These are phyloP conservation scores for Russula vinacea DNA, from an alignment of 768 basidiomycete genomes.

Conservation along the genomic window DNA sequence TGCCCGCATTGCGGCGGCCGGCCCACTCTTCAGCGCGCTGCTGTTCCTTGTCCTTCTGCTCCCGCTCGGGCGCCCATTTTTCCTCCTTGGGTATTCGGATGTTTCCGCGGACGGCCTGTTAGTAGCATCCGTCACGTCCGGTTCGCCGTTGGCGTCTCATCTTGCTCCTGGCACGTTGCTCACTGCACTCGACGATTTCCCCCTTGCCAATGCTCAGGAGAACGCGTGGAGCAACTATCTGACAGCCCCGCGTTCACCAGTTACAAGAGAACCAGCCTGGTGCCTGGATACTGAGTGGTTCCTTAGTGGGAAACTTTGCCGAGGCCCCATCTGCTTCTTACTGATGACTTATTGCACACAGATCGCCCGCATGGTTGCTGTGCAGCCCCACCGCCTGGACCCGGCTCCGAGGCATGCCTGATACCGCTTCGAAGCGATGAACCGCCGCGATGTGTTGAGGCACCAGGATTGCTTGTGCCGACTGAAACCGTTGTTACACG, in stretches of 20 bases:
- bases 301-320: conserved; percentile 34
- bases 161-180: conserved; percentile 58
- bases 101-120: conserved; percentile 50
- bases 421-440: conserved; percentile 43
- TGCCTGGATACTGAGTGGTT: conserved; percentile 26
- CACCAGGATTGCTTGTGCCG: conserved; percentile 47
- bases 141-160: conserved; percentile 58
- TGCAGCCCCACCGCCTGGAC: conserved; percentile 24
- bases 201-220: conserved; percentile 38
- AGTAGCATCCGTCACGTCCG: conserved; percentile 53
- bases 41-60: conserved; percentile 50
- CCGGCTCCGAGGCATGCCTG: conserved; percentile 32
- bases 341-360: conserved; percentile 32
- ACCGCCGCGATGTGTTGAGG: conserved; percentile 53
- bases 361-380: conserved; percentile 32
- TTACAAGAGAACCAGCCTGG: conserved; percentile 25
- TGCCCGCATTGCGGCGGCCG: conserved; percentile 65
- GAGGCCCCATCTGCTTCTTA: background rate
- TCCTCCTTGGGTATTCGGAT: conserved; percentile 51
- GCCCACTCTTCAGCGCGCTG: conserved; percentile 74
- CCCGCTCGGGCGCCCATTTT: conserved; percentile 22
- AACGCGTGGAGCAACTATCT: conserved; percentile 53
- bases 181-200: conserved; percentile 60
- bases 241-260: conserved; percentile 22
- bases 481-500: conserved; percentile 34